Percentiles rank a stretch among this genome's conserved stretches.
These are phyloP conservation scores for Debaryomyces sp. DNA, from an alignment of 1,139 yeast species.

Conservation along the genomic window DNA sequence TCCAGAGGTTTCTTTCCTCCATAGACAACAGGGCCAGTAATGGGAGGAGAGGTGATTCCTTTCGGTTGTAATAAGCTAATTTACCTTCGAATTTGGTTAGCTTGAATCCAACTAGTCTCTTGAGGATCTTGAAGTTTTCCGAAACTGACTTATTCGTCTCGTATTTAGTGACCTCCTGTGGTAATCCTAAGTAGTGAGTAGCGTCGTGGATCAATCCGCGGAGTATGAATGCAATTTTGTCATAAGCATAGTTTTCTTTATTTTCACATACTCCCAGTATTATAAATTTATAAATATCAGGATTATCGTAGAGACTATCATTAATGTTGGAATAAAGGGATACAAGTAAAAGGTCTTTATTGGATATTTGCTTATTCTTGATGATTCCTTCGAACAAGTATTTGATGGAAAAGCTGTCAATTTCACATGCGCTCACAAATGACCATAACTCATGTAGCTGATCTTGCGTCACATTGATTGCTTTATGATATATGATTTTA, in stretches of 20 bases:
- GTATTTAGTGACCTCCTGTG: slow-evolving; percentile 20
- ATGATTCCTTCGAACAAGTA: slow-evolving; percentile 17
- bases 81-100: slow-evolving; percentile 25
- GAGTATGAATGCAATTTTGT: slow-evolving; percentile 18
- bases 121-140: slow-evolving; percentile 32
- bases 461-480: slow-evolving; percentile 13
- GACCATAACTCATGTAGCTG: slow-evolving; percentile 17
- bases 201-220: slow-evolving; percentile 31
- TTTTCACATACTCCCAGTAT: slow-evolving; percentile 14
- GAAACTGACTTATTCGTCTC: slow-evolving; percentile 15
- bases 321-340: slow-evolving; percentile 18
- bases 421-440: slow-evolving; percentile 7
- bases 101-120: slow-evolving; percentile 23
- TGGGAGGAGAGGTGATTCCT: neutral
- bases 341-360: slow-evolving; percentile 18
- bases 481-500: slow-evolving; percentile 30
- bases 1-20: slow-evolving; percentile 20
- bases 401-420: slow-evolving; percentile 19
- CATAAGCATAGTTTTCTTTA: slow-evolving; percentile 6
- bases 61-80: slow-evolving; percentile 15
- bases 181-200: slow-evolving; percentile 23
- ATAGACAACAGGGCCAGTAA: slow-evolving; percentile 14
- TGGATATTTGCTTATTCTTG: slow-evolving; percentile 11
- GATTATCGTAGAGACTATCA: slow-evolving; percentile 7
- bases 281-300: slow-evolving; percentile 17